Percentiles rank a stretch among this genome's conserved stretches.
Evolutionary conservation across 2,329 filamentous ascomycete genomes (phyloP).

Genomic region (Nakataea oryzae): DNA sequence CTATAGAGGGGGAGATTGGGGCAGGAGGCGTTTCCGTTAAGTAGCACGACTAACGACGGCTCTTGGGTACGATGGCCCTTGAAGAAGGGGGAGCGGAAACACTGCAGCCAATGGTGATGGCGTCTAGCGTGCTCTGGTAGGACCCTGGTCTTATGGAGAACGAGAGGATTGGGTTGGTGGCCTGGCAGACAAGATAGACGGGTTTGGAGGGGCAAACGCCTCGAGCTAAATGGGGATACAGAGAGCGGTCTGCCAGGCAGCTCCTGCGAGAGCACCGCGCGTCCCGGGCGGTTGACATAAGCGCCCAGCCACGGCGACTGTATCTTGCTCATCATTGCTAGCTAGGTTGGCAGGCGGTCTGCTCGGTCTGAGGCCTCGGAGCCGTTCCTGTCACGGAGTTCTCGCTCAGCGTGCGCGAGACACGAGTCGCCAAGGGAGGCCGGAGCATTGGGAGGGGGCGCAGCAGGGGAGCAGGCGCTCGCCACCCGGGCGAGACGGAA

Average conservation of each 20-base stretch:
- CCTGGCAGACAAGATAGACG: not conserved
- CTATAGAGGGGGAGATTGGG: not conserved
- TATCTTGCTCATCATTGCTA: not conserved
- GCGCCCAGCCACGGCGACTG: not conserved
- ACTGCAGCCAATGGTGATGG: not conserved
- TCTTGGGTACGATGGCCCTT: not conserved
- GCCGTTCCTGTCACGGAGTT: not conserved
- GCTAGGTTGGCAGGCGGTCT: not conserved
- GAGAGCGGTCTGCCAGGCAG: not conserved
- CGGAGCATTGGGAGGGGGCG: not conserved
- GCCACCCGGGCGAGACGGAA: not conserved
- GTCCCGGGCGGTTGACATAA: not conserved
- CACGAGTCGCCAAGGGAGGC: not conserved
- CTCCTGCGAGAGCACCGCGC: not conserved
- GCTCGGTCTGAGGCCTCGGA: not conserved
- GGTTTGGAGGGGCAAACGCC: not conserved
- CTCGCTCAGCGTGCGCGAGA: not conserved
- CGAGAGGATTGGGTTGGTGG: not conserved
- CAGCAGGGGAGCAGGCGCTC: not conserved
- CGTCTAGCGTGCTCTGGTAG: not conserved
- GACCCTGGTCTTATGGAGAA: not conserved
- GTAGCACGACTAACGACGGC: no score
- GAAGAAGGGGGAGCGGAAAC: not conserved
- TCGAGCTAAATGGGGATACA: not conserved
- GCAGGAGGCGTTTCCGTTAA: no score